A percentile compares a stretch with the other conserved stretches of the same genome.
phyloP scores from a whole-genome alignment of 2,329 filamentous ascomycete species.

The Phialocephala subalpina region DNA sequence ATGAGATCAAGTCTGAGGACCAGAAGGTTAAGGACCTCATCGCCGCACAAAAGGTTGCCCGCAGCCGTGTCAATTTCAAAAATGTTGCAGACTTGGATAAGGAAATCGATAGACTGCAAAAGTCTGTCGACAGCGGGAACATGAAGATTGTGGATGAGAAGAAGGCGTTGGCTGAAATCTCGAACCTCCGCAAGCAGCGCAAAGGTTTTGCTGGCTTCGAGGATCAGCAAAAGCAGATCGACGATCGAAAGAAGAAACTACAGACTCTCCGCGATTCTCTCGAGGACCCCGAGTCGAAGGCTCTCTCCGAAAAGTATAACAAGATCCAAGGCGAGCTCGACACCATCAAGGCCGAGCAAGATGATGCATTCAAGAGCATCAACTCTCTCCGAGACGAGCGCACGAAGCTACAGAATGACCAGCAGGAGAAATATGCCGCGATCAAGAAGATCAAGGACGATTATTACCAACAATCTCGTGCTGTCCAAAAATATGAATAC shows the following conservation, averaged over 20 bases:
- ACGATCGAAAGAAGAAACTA: slow-evolving; percentile 86
- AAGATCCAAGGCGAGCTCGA: slow-evolving; percentile 89
- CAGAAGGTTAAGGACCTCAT: slow-evolving; percentile 87
- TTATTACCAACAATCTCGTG: slow-evolving; percentile 83
- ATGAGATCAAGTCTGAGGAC: slow-evolving; percentile 92
- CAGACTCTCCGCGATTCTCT: slow-evolving; percentile 87
- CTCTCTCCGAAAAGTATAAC: slow-evolving; percentile 85
- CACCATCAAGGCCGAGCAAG: slow-evolving; percentile 88
- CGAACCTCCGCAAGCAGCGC: slow-evolving; percentile 83
- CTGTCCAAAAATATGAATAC: slow-evolving; percentile 83
- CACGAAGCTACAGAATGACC: slow-evolving; percentile 81
- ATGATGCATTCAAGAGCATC: slow-evolving; percentile 88
- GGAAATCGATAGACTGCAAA: slow-evolving; percentile 82
- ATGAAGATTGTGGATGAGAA: slow-evolving; percentile 98
- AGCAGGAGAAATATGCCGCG: slow-evolving; percentile 84
- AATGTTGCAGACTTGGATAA: slow-evolving; percentile 86
- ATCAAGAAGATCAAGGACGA: slow-evolving; percentile 90
- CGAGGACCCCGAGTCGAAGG: slow-evolving; percentile 91
- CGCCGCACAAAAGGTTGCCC: slow-evolving; percentile 85
- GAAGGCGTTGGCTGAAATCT: slow-evolving; percentile 87
- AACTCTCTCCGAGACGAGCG: slow-evolving; percentile 86
- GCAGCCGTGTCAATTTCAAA: slow-evolving; percentile 85
- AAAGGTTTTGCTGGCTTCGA: slow-evolving; percentile 92
- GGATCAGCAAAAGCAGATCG: slow-evolving; percentile 86
- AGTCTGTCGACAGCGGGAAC: slow-evolving; percentile 84